phyloP scores from a whole-genome alignment of 441 rosid species.

The Jatropha podagrica region DNA sequence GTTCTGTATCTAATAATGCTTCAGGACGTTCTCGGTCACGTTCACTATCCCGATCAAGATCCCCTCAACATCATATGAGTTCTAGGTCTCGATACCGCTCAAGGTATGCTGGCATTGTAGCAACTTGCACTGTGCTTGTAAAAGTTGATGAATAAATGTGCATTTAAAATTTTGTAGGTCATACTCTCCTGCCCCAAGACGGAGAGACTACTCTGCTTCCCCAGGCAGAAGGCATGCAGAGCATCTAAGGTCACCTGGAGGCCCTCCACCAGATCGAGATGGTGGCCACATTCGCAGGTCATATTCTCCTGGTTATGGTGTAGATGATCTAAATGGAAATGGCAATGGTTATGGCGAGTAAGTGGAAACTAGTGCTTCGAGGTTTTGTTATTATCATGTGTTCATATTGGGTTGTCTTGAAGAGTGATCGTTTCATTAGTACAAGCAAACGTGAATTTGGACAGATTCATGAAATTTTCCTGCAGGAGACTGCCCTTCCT shows the following conservation, averaged over 20 bases:
- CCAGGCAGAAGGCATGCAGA: constrained; percentile 68
- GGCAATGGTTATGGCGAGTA: constrained; percentile 59
- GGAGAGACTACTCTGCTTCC: constrained; percentile 63
- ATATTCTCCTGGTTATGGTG: constrained; percentile 64
- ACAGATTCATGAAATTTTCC: too few species aligned
- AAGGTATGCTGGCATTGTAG: constrained; percentile 50
- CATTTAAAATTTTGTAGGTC: constrained; percentile 50
- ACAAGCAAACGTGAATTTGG: neutral
- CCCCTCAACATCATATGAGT: constrained; percentile 67
- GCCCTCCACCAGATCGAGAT: constrained; percentile 64
- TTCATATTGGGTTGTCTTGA: neutral
- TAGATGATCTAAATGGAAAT: constrained; percentile 34
- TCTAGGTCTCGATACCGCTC: constrained; percentile 83
- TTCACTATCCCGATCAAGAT: constrained; percentile 63
- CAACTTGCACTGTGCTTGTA: neutral
- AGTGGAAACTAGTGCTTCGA: constrained; percentile 24
- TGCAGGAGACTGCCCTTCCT: too few species aligned
- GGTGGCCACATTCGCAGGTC: constrained; percentile 52
- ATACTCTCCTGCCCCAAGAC: constrained; percentile 74
- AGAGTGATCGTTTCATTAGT: neutral
- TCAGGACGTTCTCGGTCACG: constrained; percentile 87
- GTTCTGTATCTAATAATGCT: constrained; percentile 10
- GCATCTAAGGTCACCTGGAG: constrained; percentile 66
- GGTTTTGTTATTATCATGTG: neutral
- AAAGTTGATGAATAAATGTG: constrained; percentile 1